Conservation (phyloP, 2,329 filamentous ascomycete genomes). For the Apiospora malaysiana region DNA sequence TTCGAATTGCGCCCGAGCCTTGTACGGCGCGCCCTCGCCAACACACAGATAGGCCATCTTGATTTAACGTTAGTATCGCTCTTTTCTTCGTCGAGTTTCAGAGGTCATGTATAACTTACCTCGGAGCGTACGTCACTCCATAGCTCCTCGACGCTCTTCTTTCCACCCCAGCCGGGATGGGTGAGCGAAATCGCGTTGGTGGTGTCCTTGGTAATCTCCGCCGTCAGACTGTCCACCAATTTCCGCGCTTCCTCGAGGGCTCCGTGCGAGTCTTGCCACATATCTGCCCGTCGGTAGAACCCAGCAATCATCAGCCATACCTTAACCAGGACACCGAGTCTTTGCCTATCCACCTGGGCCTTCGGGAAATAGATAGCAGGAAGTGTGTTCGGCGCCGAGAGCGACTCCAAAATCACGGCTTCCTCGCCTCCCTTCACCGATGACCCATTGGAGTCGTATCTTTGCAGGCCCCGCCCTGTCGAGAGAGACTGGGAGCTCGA, state of each 20-base stretch:
- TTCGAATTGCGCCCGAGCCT: constrained; percentile 81
- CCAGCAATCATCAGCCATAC: constrained; percentile 92
- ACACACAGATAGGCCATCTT: constrained; percentile 72
- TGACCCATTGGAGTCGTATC: constrained; percentile 53
- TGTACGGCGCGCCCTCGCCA: constrained; percentile 66
- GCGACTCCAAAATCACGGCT: constrained; percentile 46
- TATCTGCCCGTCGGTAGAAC: constrained; percentile 81
- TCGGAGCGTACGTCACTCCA: constrained; percentile 85
- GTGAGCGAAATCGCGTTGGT: constrained; percentile 68
- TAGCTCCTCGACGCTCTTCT: constrained; percentile 81
- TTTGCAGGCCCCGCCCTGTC: constrained; percentile 49
- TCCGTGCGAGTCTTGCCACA: constrained; percentile 80
- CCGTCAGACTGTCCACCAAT: constrained; percentile 74
- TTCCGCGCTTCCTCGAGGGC: constrained; percentile 83
- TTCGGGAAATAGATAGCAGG: constrained; percentile 61
- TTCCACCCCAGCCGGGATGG: constrained; percentile 75
- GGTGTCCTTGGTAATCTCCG: constrained; percentile 65
- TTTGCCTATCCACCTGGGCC: constrained; percentile 56
- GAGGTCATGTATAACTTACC: constrained; percentile 54
- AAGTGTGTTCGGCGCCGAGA: constrained; percentile 53
- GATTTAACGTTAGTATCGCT: constrained; percentile 36
- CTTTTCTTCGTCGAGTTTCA: constrained; percentile 10
- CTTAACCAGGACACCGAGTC: constrained; percentile 66
- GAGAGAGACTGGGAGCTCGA: constrained; percentile 49
- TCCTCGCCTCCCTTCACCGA: constrained; percentile 48